A percentile compares a stretch with the other conserved stretches of the same genome.
phyloP scores from a whole-genome alignment of 805 yeast genomes.

The Torulaspora maleeae region DNA sequence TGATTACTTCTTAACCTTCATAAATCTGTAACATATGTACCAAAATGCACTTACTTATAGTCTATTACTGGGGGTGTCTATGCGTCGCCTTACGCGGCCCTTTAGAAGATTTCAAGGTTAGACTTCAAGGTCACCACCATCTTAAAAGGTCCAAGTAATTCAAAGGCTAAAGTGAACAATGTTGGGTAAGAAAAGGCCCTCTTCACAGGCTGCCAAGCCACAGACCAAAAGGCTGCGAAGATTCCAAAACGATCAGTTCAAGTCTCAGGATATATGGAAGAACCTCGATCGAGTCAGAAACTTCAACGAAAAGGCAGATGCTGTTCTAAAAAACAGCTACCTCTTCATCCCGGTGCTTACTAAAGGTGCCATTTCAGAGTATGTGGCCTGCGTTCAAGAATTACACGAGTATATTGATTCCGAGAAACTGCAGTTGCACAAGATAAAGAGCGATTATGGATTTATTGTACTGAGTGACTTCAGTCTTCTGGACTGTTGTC shows the following conservation, averaged over 20 bases:
- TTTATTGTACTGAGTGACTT: slow-evolving; percentile 16
- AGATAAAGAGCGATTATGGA: slow-evolving; percentile 1
- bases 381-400: slow-evolving; percentile 12
- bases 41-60: slow-evolving; percentile 4
- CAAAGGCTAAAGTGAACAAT: background rate
- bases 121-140: background rate
- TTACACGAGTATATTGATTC: slow-evolving; percentile 19
- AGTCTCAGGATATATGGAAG: slow-evolving; percentile 27
- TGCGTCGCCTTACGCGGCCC: background rate
- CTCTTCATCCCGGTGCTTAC: slow-evolving; percentile 16
- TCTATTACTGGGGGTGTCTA: background rate
- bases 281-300: slow-evolving; percentile 23
- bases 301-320: slow-evolving; percentile 8
- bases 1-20: slow-evolving; percentile 1
- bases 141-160: background rate
- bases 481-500: slow-evolving; percentile 22
- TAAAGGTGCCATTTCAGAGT: background rate
- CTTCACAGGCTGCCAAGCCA: slow-evolving; percentile 6
- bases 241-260: slow-evolving; percentile 7
- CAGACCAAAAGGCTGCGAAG: slow-evolving; percentile 5
- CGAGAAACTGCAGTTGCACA: slow-evolving; percentile 13
- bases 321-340: slow-evolving; percentile 16
- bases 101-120: background rate
- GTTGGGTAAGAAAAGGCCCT: slow-evolving; percentile 13
- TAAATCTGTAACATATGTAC: slow-evolving; percentile 13